Evolutionary conservation across 495 filamentous ascomycete species (phyloP).

Genomic region (Penicillium robsamsonii): DNA sequence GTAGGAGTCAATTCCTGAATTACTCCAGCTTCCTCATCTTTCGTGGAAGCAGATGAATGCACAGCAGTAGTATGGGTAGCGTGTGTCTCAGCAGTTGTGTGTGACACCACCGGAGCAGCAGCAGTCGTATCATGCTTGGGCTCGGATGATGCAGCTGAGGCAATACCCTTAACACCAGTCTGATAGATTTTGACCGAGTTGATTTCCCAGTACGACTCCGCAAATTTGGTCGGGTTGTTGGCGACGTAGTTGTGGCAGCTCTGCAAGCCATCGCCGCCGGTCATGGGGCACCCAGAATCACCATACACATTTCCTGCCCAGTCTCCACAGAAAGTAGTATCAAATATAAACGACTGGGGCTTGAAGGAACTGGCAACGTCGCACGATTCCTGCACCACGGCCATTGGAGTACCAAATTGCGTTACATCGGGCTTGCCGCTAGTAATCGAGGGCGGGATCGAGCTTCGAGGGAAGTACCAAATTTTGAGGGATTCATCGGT

Average conservation of each 20-base stretch:
- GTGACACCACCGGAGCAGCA: neutral
- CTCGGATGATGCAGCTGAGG: constrained; percentile 4
- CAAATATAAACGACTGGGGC: constrained; percentile 72
- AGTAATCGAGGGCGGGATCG: constrained; percentile 58
- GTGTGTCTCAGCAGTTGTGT: constrained; percentile 5
- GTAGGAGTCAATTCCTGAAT: constrained; percentile 2
- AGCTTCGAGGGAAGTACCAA: constrained; percentile 71
- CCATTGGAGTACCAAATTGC: constrained; percentile 66
- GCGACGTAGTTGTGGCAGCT: constrained; percentile 66
- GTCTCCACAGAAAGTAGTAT: constrained; percentile 85
- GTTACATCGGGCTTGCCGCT: constrained; percentile 57
- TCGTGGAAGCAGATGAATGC: neutral
- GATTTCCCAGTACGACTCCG: constrained; percentile 68
- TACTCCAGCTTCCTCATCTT: neutral
- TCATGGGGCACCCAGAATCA: constrained; percentile 38
- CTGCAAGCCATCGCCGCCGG: constrained; percentile 34
- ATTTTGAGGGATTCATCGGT: constrained; percentile 63
- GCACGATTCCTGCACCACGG: constrained; percentile 61
- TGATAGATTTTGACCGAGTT: constrained; percentile 67
- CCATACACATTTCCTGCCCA: constrained; percentile 70
- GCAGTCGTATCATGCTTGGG: neutral
- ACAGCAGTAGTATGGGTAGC: neutral
- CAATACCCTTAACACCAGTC: constrained; percentile 23
- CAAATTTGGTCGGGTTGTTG: constrained; percentile 57
- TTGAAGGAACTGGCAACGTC: constrained; percentile 65